Evolutionary conservation across 2,329 filamentous ascomycete genomes (phyloP).

Genomic region (Blumeria hordei): DNA sequence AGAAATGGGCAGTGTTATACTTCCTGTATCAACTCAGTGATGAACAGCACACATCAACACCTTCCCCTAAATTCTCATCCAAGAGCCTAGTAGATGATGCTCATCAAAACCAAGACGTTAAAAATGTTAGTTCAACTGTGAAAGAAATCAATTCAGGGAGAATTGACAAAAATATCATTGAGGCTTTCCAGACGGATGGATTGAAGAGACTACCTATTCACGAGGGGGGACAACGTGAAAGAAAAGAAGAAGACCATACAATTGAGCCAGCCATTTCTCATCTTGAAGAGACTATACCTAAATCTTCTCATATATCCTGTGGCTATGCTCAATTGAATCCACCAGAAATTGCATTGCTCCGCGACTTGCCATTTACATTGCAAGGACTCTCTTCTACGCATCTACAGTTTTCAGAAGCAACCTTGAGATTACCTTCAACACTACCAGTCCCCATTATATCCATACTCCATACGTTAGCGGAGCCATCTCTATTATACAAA

Average conservation of each 20-base stretch:
- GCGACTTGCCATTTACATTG: conserved; percentile 75
- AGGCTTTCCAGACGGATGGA: conserved; percentile 30
- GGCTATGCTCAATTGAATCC: conserved; percentile 33
- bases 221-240: conserved; percentile 14
- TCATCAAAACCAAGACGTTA: conserved; percentile 6
- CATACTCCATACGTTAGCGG: conserved; percentile 68
- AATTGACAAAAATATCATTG: conserved; percentile 17
- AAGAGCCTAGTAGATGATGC: conserved; percentile 12
- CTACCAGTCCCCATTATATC: conserved; percentile 69
- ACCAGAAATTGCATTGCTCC: conserved; percentile 39
- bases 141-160: conserved; percentile 14
- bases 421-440: conserved; percentile 51
- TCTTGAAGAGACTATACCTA: conserved; percentile 15
- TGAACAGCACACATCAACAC: conserved; percentile 16
- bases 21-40: conserved; percentile 68
- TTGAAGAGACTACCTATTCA: conserved; percentile 16
- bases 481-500: conserved; percentile 80
- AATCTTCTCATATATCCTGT: conserved; percentile 30
- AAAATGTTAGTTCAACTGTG: conserved; percentile 3
- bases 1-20: conserved; percentile 94
- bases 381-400: conserved; percentile 80
- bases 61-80: conserved; percentile 13
- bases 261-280: conserved; percentile 9
- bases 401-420: conserved; percentile 48
- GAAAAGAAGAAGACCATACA: conserved; percentile 12